phyloP scores from a whole-genome alignment of 2,329 filamentous ascomycete species.

The Lecanoromycetidae sp. region DNA sequence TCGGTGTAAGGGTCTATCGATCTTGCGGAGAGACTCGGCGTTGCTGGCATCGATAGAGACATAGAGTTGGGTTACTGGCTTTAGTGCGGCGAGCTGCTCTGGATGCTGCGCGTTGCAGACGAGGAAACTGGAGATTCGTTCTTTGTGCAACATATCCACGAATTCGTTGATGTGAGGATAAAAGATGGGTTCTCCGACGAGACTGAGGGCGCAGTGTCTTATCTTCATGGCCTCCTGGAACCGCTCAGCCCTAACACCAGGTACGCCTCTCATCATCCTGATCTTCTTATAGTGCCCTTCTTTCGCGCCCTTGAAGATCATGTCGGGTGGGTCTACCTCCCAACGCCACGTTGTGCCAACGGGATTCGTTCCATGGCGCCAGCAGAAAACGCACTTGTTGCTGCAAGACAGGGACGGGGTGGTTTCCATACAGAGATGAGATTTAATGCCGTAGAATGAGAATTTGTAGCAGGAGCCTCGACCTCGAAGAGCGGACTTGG shows the following conservation, averaged over 20 bases:
- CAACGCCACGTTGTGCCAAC: constrained; percentile 95
- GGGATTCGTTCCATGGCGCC: constrained; percentile 94
- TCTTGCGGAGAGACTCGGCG: constrained; percentile 71
- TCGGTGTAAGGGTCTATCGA: constrained; percentile 82
- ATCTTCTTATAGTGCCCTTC: constrained; percentile 93
- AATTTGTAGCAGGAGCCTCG: constrained; percentile 96
- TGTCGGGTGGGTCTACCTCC: constrained; percentile 79
- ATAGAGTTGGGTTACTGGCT: constrained; percentile 87
- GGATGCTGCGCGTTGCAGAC: constrained; percentile 97
- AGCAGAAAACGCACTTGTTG: constrained; percentile 98
- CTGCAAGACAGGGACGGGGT: constrained; percentile 91
- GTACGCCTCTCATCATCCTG: constrained; percentile 89
- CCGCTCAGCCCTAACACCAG: constrained; percentile 79
- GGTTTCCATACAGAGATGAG: constrained; percentile 96
- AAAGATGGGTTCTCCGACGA: constrained; percentile 97
- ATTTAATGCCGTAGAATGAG: constrained; percentile 93
- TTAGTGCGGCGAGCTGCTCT: constrained; percentile 68
- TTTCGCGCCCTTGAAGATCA: constrained; percentile 85
- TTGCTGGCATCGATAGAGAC: constrained; percentile 94
- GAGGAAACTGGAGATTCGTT: constrained; percentile 84
- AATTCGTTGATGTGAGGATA: constrained; percentile 97
- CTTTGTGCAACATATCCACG: constrained; percentile 64
- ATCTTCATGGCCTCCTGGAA: constrained; percentile 90
- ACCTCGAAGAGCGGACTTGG: constrained; percentile 86
- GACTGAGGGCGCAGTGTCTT: constrained; percentile 77